A percentile compares a stretch with the other conserved stretches of the same genome.
Conservation (phyloP, 2,329 filamentous ascomycete genomes). For the Aspergillus nomiae region DNA sequence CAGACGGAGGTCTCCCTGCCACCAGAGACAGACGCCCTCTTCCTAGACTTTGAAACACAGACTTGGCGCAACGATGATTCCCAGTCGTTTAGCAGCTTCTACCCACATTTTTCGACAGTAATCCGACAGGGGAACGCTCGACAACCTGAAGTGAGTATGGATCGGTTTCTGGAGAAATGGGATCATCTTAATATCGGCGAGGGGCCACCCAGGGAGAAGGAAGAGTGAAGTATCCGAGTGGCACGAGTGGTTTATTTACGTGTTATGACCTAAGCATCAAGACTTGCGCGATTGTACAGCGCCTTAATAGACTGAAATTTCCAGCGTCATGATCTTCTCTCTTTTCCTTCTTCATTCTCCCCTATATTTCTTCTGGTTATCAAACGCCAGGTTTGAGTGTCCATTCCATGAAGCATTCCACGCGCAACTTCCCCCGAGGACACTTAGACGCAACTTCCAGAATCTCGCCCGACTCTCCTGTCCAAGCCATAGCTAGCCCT, state of each 20-base stretch:
- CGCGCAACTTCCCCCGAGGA: no score
- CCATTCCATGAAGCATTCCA: no score
- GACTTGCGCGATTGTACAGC: not conserved
- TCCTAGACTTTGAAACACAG: conserved; percentile 23
- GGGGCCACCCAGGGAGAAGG: not conserved
- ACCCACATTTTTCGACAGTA: conserved; percentile 24
- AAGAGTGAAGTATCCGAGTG: not conserved
- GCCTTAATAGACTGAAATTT: not conserved
- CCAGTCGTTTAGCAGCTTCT: conserved; percentile 27
- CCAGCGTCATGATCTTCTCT: not conserved
- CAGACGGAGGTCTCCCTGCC: conserved; percentile 26
- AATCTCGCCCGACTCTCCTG: not conserved
- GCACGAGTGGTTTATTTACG: not conserved
- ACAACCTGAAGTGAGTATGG: conserved; percentile 17
- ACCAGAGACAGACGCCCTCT: conserved; percentile 24
- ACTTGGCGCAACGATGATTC: conserved; percentile 20
- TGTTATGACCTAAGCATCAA: not conserved
- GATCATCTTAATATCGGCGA: conserved; percentile 20
- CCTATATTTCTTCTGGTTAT: no score
- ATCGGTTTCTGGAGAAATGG: conserved; percentile 34
- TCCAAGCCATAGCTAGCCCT: no score
- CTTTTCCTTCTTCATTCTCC: not conserved
- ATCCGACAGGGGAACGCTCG: conserved; percentile 13
- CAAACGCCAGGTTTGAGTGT: no score
- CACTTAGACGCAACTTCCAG: no score